phyloP scores from a whole-genome alignment of 805 yeast species.

The Ogataea trehaloabstinens region DNA sequence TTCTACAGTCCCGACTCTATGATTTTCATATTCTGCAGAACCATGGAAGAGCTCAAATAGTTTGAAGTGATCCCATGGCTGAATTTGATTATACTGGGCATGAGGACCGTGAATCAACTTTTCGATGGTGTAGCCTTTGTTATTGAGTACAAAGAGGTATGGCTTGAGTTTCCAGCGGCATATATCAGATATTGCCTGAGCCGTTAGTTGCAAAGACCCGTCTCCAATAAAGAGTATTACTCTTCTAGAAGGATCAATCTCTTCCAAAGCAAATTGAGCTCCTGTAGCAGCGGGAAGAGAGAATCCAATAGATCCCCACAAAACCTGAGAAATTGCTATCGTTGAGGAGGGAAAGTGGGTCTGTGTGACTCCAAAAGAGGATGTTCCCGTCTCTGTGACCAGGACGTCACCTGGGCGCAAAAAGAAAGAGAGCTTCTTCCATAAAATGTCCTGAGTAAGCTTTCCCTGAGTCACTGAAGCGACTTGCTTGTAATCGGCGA shows the following conservation, averaged over 20 bases:
- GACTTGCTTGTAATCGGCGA: conserved; percentile 36
- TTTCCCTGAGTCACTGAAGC: conserved; percentile 43
- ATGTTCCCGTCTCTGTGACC: conserved; percentile 72
- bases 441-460: conserved; percentile 64
- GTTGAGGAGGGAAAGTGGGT: conserved; percentile 62
- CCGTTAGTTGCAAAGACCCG: conserved; percentile 73
- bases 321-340: conserved; percentile 68
- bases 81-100: conserved; percentile 65
- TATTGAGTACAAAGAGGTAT: conserved; percentile 66
- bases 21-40: conserved; percentile 47
- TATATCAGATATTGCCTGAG: conserved; percentile 70
- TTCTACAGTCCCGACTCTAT: conserved; percentile 53
- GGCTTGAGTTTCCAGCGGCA: conserved; percentile 66
- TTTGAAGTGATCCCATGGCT: conserved; percentile 64
- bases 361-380: conserved; percentile 69
- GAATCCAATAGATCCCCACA: conserved; percentile 77
- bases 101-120: conserved; percentile 68
- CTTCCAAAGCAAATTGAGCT: conserved; percentile 67
- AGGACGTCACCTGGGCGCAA: conserved; percentile 65
- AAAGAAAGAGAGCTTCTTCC: conserved; percentile 64
- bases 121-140: conserved; percentile 74
- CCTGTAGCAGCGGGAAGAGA: conserved; percentile 68
- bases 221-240: conserved; percentile 70
- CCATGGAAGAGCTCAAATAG: conserved; percentile 62
- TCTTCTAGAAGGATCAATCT: conserved; percentile 58